These are phyloP conservation scores for Globisporangium sylvaticum DNA, from an alignment of 352 stramenopile genomes.

Conservation along the genomic window DNA sequence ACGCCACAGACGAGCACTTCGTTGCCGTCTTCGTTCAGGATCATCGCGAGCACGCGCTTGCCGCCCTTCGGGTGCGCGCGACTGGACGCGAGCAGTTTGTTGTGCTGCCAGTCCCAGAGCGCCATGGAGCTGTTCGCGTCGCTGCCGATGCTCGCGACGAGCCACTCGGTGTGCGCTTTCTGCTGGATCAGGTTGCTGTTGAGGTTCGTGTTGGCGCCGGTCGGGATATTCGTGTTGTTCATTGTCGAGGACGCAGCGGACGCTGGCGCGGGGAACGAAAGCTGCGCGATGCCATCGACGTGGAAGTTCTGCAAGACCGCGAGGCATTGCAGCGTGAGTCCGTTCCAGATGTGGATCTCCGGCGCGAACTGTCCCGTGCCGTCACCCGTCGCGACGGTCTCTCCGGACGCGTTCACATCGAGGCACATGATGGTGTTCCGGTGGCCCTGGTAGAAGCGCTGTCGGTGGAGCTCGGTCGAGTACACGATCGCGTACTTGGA, in stretches of 20 bases:
- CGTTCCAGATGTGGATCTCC: slow-evolving; percentile 76
- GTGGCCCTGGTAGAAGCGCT: slow-evolving; percentile 75
- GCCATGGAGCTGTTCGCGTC: slow-evolving; percentile 64
- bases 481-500: slow-evolving; percentile 78
- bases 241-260: slow-evolving; percentile 40
- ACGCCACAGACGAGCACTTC: slow-evolving; percentile 62
- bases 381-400: slow-evolving; percentile 68
- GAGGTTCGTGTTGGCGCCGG: slow-evolving; percentile 24
- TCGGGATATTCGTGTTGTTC: slow-evolving; percentile 26
- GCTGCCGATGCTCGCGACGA: slow-evolving; percentile 61
- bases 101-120: slow-evolving; percentile 79
- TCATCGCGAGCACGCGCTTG: slow-evolving; percentile 49
- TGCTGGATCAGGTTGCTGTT: slow-evolving; percentile 55
- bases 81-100: slow-evolving; percentile 51
- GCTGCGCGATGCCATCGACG: slow-evolving; percentile 38
- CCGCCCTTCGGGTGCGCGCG: slow-evolving; percentile 29
- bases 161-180: slow-evolving; percentile 43
- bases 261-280: slow-evolving; percentile 53
- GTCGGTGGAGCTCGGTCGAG: slow-evolving; percentile 43
- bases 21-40: slow-evolving; percentile 63
- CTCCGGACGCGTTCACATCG: slow-evolving; percentile 46
- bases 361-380: slow-evolving; percentile 14
- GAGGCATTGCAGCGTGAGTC: slow-evolving; percentile 59
- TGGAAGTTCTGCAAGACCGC: slow-evolving; percentile 66
- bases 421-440: slow-evolving; percentile 54